Evolutionary conservation across 2,329 filamentous ascomycete species (phyloP).

Genomic region (Thermoascus crustaceus): DNA sequence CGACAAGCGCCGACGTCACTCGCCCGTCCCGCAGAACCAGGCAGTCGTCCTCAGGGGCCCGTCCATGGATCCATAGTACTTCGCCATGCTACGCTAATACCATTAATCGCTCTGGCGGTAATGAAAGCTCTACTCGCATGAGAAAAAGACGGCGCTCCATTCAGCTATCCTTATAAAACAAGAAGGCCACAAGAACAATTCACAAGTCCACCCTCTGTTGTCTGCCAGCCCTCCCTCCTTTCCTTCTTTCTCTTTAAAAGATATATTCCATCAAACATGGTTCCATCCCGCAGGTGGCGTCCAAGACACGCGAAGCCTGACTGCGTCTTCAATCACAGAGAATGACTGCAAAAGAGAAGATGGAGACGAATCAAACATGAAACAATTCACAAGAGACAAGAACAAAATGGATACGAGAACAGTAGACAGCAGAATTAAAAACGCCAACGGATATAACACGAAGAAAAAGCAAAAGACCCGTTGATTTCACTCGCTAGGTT

Average conservation of each 20-base stretch:
- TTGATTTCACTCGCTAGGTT: conserved; percentile 24
- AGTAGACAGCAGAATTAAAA: conserved; percentile 1
- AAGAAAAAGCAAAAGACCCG: conserved; percentile 14
- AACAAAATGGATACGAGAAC: conserved; percentile 1
- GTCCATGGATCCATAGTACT: no score
- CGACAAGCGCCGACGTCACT: no score
- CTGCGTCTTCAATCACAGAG: neutral
- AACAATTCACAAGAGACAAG: conserved; percentile 1
- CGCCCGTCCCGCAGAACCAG: no score
- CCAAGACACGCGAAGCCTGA: neutral
- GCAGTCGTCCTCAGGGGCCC: no score
- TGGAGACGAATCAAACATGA: neutral
- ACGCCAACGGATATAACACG: conserved; percentile 6
- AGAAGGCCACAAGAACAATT: neutral
- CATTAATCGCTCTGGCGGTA: no score
- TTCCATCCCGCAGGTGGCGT: neutral
- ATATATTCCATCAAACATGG: neutral
- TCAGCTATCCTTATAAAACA: conserved; percentile 1
- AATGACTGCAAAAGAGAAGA: conserved; percentile 1
- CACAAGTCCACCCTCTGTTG: neutral
- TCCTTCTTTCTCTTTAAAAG: neutral
- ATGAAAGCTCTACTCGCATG: no score
- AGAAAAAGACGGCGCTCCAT: neutral
- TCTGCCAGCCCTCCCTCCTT: neutral
- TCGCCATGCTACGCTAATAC: no score